phyloP scores from a whole-genome alignment of 164 flowering plant genomes.

The Sextonia rubra region DNA sequence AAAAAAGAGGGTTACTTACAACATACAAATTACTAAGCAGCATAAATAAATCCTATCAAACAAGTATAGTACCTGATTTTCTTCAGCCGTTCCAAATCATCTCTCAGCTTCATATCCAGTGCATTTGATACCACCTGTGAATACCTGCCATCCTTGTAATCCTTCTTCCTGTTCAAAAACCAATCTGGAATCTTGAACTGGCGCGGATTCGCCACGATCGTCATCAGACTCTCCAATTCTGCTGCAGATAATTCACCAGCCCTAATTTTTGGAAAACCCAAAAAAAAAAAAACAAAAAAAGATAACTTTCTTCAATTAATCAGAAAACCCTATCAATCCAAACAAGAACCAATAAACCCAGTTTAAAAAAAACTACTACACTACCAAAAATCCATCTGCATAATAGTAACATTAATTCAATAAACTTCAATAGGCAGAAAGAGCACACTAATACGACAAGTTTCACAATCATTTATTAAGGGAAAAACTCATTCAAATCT shows the following conservation, averaged over 20 bases:
- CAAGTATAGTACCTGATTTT: conserved; percentile 15
- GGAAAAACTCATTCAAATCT: background rate
- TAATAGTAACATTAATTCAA: too few species aligned
- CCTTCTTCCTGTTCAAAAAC: conserved; percentile 25
- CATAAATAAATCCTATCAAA: too few species aligned
- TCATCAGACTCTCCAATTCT: conserved; percentile 70
- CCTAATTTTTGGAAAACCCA: conserved; percentile 16
- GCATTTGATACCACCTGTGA: conserved; percentile 77
- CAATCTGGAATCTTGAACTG: conserved; percentile 22
- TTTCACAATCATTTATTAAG: too few species aligned
- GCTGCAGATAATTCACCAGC: conserved; percentile 72
- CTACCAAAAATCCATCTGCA: too few species aligned
- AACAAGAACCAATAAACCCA: background rate
- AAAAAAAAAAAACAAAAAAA: too few species aligned
- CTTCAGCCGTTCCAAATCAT: conserved; percentile 76
- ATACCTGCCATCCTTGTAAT: conserved; percentile 66
- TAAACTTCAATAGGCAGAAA: too few species aligned
- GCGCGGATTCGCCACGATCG: conserved; percentile 57
- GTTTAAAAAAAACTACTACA: background rate
- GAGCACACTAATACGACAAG: too few species aligned
- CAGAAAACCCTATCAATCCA: background rate
- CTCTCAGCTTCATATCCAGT: conserved; percentile 81
- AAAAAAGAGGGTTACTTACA: too few species aligned
- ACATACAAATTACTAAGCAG: too few species aligned
- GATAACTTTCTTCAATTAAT: background rate